phyloP scores from a whole-genome alignment of 192 early-diverging fungal species.

The Rhizophagus prolifer region DNA sequence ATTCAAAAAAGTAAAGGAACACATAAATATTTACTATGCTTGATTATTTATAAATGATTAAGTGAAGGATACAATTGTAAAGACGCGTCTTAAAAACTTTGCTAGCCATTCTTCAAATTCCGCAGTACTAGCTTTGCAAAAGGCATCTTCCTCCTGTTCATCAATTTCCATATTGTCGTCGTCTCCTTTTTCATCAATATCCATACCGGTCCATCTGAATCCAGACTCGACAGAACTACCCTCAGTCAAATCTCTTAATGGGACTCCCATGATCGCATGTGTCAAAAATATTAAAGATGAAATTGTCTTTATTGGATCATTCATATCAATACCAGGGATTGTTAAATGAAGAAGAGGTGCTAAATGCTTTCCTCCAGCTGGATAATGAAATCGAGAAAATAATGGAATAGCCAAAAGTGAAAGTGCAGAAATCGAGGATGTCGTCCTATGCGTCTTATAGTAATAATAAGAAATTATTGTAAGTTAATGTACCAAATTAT shows the following conservation, averaged over 20 bases:
- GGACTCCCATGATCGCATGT: slow-evolving; percentile 61
- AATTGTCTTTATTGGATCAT: slow-evolving; percentile 84
- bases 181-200: slow-evolving; percentile 45
- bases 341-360: slow-evolving; percentile 72
- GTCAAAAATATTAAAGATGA: slow-evolving; percentile 70
- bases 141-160: slow-evolving; percentile 66
- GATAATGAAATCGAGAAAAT: slow-evolving; percentile 72
- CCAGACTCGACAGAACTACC: slow-evolving; percentile 28
- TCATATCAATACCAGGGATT: slow-evolving; percentile 91
- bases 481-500: neutral
- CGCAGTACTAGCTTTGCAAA: slow-evolving; percentile 67
- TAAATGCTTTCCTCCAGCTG: slow-evolving; percentile 82
- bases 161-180: slow-evolving; percentile 48
- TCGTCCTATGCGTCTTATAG: slow-evolving; percentile 83
- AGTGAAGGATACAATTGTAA: slow-evolving; percentile 58
- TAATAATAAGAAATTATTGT: neutral
- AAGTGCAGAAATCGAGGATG: slow-evolving; percentile 76
- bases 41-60: neutral
- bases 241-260: slow-evolving; percentile 65
- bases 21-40: neutral
- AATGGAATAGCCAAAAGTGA: slow-evolving; percentile 69
- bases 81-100: slow-evolving; percentile 76
- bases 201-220: slow-evolving; percentile 44
- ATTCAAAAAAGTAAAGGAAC: neutral
- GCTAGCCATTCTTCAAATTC: slow-evolving; percentile 88